These are phyloP conservation scores for Podospora pseudopauciseta DNA, from an alignment of 495 filamentous ascomycete genomes.

Conservation along the genomic window DNA sequence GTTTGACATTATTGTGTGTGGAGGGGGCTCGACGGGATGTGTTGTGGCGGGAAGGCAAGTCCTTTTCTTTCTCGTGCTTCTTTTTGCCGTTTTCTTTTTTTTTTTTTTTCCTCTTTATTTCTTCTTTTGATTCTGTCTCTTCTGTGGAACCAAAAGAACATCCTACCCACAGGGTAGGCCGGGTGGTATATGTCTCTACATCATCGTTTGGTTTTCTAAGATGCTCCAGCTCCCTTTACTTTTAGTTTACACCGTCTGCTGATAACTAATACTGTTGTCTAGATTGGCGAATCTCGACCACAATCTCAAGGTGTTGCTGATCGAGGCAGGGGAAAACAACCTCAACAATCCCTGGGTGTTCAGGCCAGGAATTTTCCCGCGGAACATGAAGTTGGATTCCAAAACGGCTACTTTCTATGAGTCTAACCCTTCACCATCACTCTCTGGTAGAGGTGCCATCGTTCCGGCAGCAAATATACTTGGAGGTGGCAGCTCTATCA, in stretches of 20 bases:
- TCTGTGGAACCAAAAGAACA: too few relatives aligned
- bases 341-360: constrained; percentile 82
- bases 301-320: constrained; percentile 73
- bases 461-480: constrained; percentile 77
- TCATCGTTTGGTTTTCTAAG: too few relatives aligned
- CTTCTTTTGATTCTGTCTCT: too few relatives aligned
- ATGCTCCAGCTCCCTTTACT: too few relatives aligned
- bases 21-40: constrained; percentile 67
- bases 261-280: background rate
- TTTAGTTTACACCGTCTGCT: background rate
- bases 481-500: constrained; percentile 76
- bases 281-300: constrained; percentile 75
- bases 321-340: constrained; percentile 76
- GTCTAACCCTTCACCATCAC: constrained; percentile 68
- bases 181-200: too few relatives aligned
- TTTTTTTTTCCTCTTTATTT: too few relatives aligned
- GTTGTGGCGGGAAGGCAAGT: constrained; percentile 65
- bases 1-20: constrained; percentile 81
- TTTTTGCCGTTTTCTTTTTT: constrained; percentile 6
- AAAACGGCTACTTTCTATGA: constrained; percentile 86
- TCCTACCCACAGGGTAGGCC: too few relatives aligned
- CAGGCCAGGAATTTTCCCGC: constrained; percentile 72
- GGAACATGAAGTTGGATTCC: constrained; percentile 57
- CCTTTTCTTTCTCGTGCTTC: too few relatives aligned
- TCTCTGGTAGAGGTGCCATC: constrained; percentile 67